Evolutionary conservation across 306 rosid genomes (phyloP).

Genomic region (Clitoria ternatea): DNA sequence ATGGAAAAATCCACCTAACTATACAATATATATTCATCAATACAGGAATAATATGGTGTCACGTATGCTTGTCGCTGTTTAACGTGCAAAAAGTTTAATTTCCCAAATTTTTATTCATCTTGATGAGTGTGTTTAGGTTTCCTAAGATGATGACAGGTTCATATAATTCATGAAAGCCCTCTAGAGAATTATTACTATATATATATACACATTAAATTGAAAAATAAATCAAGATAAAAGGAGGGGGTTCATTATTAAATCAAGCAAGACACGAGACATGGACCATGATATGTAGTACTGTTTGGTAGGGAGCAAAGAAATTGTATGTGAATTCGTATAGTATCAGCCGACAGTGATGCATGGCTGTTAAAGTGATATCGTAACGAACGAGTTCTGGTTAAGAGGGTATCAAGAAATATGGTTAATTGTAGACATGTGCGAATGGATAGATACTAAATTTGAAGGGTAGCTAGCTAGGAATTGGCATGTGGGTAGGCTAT

Average conservation of each 20-base stretch:
- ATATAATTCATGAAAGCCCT: background rate
- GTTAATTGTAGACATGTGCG: background rate
- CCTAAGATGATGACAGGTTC: slow-evolving; percentile 16
- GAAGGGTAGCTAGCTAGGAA: background rate
- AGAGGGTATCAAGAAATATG: background rate
- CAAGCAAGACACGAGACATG: background rate
- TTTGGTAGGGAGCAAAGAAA: slow-evolving; percentile 26
- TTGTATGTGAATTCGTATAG: slow-evolving; percentile 7
- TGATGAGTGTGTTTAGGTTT: slow-evolving; percentile 9
- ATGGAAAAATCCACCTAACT: slow-evolving; percentile 31
- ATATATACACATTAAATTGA: no score
- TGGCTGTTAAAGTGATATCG: background rate
- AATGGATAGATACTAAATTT: background rate
- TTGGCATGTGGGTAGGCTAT: slow-evolving; percentile 13
- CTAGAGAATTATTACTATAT: background rate
- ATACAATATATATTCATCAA: background rate
- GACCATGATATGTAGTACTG: background rate
- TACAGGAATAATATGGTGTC: slow-evolving; percentile 21
- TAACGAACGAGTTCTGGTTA: background rate
- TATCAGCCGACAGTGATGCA: slow-evolving; percentile 14
- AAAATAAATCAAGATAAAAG: slow-evolving; percentile 20
- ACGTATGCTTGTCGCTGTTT: slow-evolving; percentile 9
- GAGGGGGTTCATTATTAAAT: background rate
- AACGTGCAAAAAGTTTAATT: background rate
- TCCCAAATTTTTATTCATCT: background rate